Conservation (phyloP, 495 filamentous ascomycete species). For the Recurvomyces mirabilis region DNA sequence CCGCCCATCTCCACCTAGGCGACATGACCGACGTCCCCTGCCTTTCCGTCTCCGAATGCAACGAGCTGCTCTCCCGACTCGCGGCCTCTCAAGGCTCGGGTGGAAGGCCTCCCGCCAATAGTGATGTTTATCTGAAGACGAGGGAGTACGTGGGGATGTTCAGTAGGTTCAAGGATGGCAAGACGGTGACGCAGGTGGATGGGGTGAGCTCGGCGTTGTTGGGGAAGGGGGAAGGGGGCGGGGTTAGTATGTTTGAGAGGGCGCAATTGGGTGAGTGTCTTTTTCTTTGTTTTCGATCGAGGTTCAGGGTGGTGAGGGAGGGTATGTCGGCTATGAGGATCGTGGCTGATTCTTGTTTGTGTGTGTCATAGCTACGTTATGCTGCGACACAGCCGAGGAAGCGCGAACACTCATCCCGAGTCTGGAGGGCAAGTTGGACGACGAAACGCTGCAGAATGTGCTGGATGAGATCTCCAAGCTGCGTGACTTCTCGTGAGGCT, state of each 20-base stretch:
- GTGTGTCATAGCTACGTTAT: conserved; percentile 82
- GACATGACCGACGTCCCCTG: conserved; percentile 84
- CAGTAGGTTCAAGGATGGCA: conserved; percentile 85
- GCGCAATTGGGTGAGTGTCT: conserved; percentile 72
- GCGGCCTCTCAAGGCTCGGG: conserved; percentile 3
- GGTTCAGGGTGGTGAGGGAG: too few relatives aligned
- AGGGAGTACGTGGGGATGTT: conserved; percentile 85
- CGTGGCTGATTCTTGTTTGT: too few relatives aligned
- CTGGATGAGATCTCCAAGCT: conserved; percentile 83
- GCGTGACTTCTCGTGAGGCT: conserved; percentile 21
- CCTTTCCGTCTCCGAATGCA: conserved; percentile 59
- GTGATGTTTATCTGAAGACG: conserved; percentile 52
- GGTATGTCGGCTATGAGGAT: too few relatives aligned
- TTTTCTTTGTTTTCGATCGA: too few relatives aligned
- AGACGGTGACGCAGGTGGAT: conserved; percentile 88
- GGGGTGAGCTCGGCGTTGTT: conserved; percentile 36
- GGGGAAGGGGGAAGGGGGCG: conserved; percentile 42
- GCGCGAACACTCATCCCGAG: conserved; percentile 94
- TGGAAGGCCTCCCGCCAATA: neutral
- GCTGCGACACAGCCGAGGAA: conserved; percentile 85
- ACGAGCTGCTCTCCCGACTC: conserved; percentile 35
- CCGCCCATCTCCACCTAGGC: conserved; percentile 68
- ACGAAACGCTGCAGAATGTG: conserved; percentile 75
- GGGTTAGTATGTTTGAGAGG: conserved; percentile 82
- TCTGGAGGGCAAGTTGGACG: conserved; percentile 72